Conservation (phyloP, 495 filamentous ascomycete genomes). For the Talaromyces proteolyticus region DNA sequence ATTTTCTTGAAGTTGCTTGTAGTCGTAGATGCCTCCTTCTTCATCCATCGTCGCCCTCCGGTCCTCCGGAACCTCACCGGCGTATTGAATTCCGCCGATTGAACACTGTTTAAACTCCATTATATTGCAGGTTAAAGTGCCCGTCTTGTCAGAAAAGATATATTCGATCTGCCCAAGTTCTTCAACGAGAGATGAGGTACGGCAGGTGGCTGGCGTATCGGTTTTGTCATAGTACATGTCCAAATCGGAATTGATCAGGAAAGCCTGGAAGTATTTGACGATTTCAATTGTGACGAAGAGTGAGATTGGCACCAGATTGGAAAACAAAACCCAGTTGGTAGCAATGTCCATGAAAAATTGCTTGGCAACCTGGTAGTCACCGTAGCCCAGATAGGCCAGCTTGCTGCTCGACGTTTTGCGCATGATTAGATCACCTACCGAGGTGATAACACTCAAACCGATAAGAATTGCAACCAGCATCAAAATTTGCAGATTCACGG, state of each 20-base stretch:
- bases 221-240: slow-evolving; percentile 97
- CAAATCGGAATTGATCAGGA: slow-evolving; percentile 92
- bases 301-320: slow-evolving; percentile 92
- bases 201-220: slow-evolving; percentile 91
- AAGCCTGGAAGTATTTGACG: slow-evolving; percentile 97
- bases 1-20: slow-evolving; percentile 70
- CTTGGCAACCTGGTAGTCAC: slow-evolving; percentile 52
- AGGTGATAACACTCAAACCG: slow-evolving; percentile 78
- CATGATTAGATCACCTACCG: slow-evolving; percentile 83
- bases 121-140: slow-evolving; percentile 96
- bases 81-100: slow-evolving; percentile 91
- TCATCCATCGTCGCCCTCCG: slow-evolving; percentile 71
- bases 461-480: slow-evolving; percentile 84
- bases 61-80: slow-evolving; percentile 89
- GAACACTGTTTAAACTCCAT: slow-evolving; percentile 98
- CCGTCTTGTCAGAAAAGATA: slow-evolving; percentile 98
- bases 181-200: slow-evolving; percentile 94
- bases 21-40: slow-evolving; percentile 83
- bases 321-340: slow-evolving; percentile 99
- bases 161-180: slow-evolving; percentile 98
- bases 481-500: slow-evolving; percentile 89
- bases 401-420: slow-evolving; percentile 51
- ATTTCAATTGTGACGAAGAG: slow-evolving; percentile 97
- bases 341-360: slow-evolving; percentile 94
- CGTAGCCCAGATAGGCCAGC: slow-evolving; percentile 67